phyloP scores from a whole-genome alignment of 371 early-diverging fungal genomes.

The Actinomucor elegans region DNA sequence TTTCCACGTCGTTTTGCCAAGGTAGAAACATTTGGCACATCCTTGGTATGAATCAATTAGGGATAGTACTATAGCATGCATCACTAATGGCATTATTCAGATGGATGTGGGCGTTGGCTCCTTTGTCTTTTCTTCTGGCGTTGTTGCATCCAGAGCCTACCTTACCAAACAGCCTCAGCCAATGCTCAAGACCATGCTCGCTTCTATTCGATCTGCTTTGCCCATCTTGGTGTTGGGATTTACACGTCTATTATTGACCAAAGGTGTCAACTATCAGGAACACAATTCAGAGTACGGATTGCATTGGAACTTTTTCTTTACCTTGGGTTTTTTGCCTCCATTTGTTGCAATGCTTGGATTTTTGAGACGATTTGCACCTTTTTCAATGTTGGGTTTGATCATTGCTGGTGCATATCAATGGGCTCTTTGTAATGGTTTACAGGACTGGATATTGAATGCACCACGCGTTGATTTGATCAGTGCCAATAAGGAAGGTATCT shows the following conservation, averaged over 20 bases:
- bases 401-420: slow-evolving; percentile 66
- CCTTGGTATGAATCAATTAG: slow-evolving; percentile 62
- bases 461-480: slow-evolving; percentile 76
- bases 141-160: slow-evolving; percentile 68
- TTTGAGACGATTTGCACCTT: slow-evolving; percentile 33
- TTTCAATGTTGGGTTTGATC: slow-evolving; percentile 46
- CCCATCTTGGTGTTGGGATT: slow-evolving; percentile 78
- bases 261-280: slow-evolving; percentile 86
- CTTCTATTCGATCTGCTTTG: slow-evolving; percentile 44
- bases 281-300: slow-evolving; percentile 95
- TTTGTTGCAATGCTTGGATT: slow-evolving; percentile 60
- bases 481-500: slow-evolving; percentile 92
- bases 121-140: slow-evolving; percentile 81
- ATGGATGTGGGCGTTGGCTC: slow-evolving; percentile 90
- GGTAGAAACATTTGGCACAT: slow-evolving; percentile 90
- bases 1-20: slow-evolving; percentile 93
- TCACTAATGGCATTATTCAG: slow-evolving; percentile 31
- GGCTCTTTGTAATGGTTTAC: slow-evolving; percentile 55
- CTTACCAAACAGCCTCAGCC: neutral
- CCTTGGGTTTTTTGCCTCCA: slow-evolving; percentile 84
- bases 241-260: slow-evolving; percentile 68
- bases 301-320: slow-evolving; percentile 99
- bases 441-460: slow-evolving; percentile 77
- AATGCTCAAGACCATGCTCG: slow-evolving; percentile 23
- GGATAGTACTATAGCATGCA: too few relatives aligned